Conservation (phyloP, 192 early-diverging fungal genomes). For the Chytriomyces sp. region DNA sequence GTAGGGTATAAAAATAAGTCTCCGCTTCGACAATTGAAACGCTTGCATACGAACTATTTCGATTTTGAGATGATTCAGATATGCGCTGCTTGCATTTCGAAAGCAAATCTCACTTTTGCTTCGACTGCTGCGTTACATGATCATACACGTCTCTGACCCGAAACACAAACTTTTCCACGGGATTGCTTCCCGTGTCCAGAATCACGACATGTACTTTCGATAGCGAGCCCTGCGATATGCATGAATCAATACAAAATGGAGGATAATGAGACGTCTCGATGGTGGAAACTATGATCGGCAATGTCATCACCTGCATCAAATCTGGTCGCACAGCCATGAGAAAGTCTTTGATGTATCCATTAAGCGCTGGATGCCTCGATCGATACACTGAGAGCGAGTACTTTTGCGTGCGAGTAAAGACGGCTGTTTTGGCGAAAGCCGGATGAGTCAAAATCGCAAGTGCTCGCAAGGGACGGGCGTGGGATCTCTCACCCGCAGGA, state of each 20-base stretch:
- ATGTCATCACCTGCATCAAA: constrained; percentile 33
- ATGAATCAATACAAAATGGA: background rate
- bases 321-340: constrained; percentile 43
- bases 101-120: constrained; percentile 20
- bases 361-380: constrained; percentile 50
- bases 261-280: background rate
- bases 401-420: constrained; percentile 38
- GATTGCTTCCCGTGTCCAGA: constrained; percentile 25
- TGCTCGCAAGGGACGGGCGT: background rate
- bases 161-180: constrained; percentile 50
- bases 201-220: constrained; percentile 43
- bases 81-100: background rate
- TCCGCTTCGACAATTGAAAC: constrained; percentile 35
- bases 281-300: background rate
- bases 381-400: constrained; percentile 44
- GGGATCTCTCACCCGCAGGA: constrained; percentile 35
- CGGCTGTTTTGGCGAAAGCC: constrained; percentile 18
- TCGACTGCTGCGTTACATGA: constrained; percentile 25
- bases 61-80: too few relatives aligned
- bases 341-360: constrained; percentile 52
- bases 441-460: background rate
- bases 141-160: constrained; percentile 37
- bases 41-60: constrained; percentile 36
- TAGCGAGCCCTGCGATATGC: constrained; percentile 29
- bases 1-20: constrained; percentile 35